These are phyloP conservation scores for Fusarium graminum DNA, from an alignment of 2,329 filamentous ascomycete genomes.

Conservation along the genomic window DNA sequence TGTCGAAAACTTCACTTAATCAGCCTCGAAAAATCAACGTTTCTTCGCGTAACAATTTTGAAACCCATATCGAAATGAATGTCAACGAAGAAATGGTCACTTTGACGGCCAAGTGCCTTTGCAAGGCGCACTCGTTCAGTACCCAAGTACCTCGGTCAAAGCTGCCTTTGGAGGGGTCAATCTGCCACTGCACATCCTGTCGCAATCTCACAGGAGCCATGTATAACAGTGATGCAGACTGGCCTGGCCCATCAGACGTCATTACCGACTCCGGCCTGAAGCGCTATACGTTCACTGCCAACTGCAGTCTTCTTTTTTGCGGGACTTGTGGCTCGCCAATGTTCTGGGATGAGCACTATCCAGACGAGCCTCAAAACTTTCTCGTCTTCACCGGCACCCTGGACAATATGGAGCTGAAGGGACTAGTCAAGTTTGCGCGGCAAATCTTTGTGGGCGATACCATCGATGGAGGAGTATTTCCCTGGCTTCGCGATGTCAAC, in stretches of 20 bases:
- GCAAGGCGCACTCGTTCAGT: constrained; percentile 58
- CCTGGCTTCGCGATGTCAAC: constrained; percentile 59
- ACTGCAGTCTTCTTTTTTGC: constrained; percentile 57
- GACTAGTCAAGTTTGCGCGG: constrained; percentile 51
- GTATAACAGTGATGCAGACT: constrained; percentile 49
- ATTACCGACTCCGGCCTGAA: constrained; percentile 48
- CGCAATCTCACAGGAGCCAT: constrained; percentile 60
- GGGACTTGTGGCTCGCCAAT: constrained; percentile 58
- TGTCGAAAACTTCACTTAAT: neutral
- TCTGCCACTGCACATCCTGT: constrained; percentile 66
- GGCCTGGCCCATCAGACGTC: constrained; percentile 39
- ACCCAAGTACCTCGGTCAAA: constrained; percentile 49
- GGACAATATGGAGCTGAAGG: constrained; percentile 44
- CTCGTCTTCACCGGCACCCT: constrained; percentile 57
- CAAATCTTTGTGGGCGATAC: constrained; percentile 65
- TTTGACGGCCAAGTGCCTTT: constrained; percentile 58
- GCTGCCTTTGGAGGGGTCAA: constrained; percentile 58
- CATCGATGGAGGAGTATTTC: constrained; percentile 63
- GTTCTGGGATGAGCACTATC: constrained; percentile 54
- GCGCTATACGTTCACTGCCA: constrained; percentile 55
- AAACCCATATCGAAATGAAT: neutral
- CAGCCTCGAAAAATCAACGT: no score
- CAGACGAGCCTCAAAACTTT: constrained; percentile 20
- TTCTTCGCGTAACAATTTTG: no score
- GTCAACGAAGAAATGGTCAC: neutral